Base-by-base conservation (phyloP, 148 eudicot species). In the Mesembryanthemum crystallinum region DNA sequence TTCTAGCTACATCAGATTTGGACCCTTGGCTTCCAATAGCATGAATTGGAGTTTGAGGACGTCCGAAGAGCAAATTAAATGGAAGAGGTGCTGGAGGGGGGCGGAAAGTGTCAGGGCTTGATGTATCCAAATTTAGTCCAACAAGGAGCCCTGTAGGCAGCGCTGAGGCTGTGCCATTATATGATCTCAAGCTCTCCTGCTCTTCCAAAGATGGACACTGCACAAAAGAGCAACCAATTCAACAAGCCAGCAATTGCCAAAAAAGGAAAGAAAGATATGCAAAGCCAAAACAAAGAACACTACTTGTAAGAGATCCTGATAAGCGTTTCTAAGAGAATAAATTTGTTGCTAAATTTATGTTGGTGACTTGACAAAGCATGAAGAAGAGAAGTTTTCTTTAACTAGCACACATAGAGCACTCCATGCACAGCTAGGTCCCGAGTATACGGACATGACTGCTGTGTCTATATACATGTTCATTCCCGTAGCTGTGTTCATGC, bases 11-110 rank as follows among this genome's bases (percentile, higher is more conserved):
- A 58, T 80, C 80, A 67, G 69, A 73, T 76, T 82, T 85, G 11
- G 60, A 71, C 49, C 78, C 85, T 42, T 72, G 88, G 68, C 57
- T 82, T 69, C 82, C 85, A 76, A 76, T 66, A 64, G 66, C 23
- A 64, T 63, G 73, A 62, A 80, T 62, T 66, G 88, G 88, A 74
- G 88, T 79, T 51, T 80, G 86, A 17, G 92, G 86, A 42, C 76
- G 85, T 17, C 98, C 98, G 75, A 91, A 76, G 80, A 89, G 89
- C 67, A 83, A 87, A 65, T 91, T 89, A 58, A 89, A 94, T 20
- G 98, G 98, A 72, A 94, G 83, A 24, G 97, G 98, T 18, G 88
- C 88, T 68, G 98, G 97, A 72, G 97, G 97, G 24, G 91, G 82
- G 7, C 91, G 88, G 78, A 81, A 91, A 74, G 97, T 94, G 76